Evolutionary conservation across 331 rosid species (phyloP).

Genomic region (Dryas integrifolia): DNA sequence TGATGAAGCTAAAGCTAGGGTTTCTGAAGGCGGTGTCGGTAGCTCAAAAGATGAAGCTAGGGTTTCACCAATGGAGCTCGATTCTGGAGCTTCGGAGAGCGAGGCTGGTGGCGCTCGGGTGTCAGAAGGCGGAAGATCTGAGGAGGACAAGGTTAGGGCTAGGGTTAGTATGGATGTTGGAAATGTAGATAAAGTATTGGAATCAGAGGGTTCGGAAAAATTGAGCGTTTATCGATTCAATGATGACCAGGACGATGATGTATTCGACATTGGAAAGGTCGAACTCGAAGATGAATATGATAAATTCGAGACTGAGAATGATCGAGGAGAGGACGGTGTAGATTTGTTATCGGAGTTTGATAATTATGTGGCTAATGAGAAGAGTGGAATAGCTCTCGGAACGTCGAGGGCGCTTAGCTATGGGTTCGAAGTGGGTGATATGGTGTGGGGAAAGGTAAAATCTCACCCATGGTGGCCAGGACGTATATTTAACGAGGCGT

Average conservation of each 20-base stretch:
- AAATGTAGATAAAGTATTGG: conserved; percentile 26
- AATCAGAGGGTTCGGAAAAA: conserved; percentile 24
- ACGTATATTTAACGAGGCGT: conserved; percentile 68
- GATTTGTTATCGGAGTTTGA: conserved; percentile 68
- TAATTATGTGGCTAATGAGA: conserved; percentile 69
- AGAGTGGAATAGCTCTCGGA: conserved; percentile 38
- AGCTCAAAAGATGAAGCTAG: conserved; percentile 34
- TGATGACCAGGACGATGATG: conserved; percentile 2
- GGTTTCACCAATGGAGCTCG: conserved; percentile 44
- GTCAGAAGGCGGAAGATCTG: conserved; percentile 39
- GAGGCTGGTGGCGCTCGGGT: conserved; percentile 31
- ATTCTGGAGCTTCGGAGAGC: conserved; percentile 35
- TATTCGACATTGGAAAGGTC: conserved; percentile 24
- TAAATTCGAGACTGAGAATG: conserved; percentile 23
- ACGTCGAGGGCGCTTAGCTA: conserved; percentile 55
- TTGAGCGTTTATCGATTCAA: conserved; percentile 22
- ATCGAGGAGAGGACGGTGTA: conserved; percentile 12
- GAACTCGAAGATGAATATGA: conserved; percentile 12
- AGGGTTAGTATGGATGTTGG: conserved; percentile 40
- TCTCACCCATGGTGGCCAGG: conserved; percentile 99
- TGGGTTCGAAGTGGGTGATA: conserved; percentile 79
- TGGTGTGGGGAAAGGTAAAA: conserved; percentile 99
- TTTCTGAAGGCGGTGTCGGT: conserved; percentile 24
- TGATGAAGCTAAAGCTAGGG: conserved; percentile 21
- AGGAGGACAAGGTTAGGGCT: conserved; percentile 34